Base-by-base conservation (phyloP, 805 yeast species). In the Saccharomycopsis schoenii region DNA sequence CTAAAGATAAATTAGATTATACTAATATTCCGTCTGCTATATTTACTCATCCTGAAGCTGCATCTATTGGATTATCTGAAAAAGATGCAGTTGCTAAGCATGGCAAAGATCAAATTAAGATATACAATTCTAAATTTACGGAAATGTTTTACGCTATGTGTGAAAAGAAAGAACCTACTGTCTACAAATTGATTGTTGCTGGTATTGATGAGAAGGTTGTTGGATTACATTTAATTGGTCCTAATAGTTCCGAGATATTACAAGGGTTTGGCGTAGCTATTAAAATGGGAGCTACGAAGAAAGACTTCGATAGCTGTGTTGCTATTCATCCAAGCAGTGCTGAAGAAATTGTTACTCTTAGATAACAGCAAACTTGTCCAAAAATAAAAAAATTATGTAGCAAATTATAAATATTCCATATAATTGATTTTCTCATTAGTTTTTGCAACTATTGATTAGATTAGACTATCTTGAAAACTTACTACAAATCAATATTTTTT, bases 281-380 rank as follows among this genome's bases (percentile, higher is more conserved):
- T 66, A 92, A 92, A 77, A 94, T 94, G 99, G 99, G 99, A 40
- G 99, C 99, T 51, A 94, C 99, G 42, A 94, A 94, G 79, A 83
- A 83, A 55, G 97, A 94, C 73, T 94, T 94, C 66, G 99, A 94
- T 75, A 84, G 77, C 72, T 89, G 96, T 77, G 98, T 94, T 54
- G 99, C 99, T 42, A 94, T 94, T 71, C 99, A 94, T 73, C 99
- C 99, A 65, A 94, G 99, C 1, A 84, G 96, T 66, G 99, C 99
- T 51, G 99, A 94, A 77, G 99, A 94, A 77, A 75, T 94, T 58
- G 99, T 94, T 43, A 94, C 99, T 24, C 76, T 88, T 83, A 58
- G 63, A 58, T 61, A 54, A n/a, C 40, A 29, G 34, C 34, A 29
- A 29, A 4, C 6, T 29, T 4, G 3, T 29, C 6, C 34, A 21